Conservation (phyloP, 495 filamentous ascomycete genomes). For the Sphaerosporella brunnea region DNA sequence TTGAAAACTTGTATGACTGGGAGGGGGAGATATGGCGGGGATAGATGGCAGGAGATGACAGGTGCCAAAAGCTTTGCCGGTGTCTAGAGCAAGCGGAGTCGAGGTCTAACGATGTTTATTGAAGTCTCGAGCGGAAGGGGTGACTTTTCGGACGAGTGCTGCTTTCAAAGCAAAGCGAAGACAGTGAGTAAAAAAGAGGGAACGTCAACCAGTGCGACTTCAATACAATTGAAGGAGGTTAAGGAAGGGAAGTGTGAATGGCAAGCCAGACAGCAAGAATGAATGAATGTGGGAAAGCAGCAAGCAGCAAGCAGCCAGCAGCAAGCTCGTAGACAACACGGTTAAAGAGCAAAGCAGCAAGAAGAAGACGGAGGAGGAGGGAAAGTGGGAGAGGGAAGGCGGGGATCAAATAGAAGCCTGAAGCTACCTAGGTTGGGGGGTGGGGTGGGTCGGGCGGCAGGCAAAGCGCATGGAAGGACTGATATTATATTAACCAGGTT, state of each 20-base stretch:
- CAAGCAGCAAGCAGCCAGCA: background rate
- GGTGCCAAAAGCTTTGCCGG: background rate
- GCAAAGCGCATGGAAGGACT: no score
- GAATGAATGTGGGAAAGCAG: background rate
- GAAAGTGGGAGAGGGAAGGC: conserved; percentile 3
- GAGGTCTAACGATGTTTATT: background rate
- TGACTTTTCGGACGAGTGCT: background rate
- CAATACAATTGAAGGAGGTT: background rate
- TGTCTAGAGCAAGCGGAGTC: background rate
- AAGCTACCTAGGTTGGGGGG: no score
- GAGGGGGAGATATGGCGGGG: background rate
- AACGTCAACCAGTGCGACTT: no score
- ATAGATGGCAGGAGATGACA: background rate
- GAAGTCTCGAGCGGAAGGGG: background rate
- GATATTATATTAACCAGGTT: no score
- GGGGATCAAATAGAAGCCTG: no score
- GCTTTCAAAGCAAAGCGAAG: conserved; percentile 3
- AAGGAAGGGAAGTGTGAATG: background rate
- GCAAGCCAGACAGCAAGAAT: background rate
- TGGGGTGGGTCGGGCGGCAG: no score
- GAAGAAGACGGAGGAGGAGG: background rate
- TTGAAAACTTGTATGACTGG: conserved; percentile 2
- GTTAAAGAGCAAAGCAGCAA: background rate
- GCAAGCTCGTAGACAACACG: background rate
- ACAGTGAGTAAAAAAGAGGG: background rate